Conservation (phyloP, 1,284 basidiomycete genomes). For the Ceratobasidium sp. region DNA sequence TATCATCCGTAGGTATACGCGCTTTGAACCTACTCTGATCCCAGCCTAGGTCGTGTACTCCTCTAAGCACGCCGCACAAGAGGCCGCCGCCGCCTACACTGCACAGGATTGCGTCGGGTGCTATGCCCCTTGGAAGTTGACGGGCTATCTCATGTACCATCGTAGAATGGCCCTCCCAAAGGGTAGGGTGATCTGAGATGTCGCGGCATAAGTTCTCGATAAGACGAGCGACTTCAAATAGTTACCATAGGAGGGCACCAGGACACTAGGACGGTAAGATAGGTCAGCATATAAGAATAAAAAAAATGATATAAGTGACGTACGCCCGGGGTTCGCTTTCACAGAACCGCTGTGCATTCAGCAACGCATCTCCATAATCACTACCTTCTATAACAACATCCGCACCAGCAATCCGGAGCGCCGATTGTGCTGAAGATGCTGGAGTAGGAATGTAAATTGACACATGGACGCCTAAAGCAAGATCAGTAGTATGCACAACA, state of each 20-base stretch:
- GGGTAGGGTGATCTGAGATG: conserved; percentile 62
- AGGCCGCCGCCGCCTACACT: conserved; percentile 79
- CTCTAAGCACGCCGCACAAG: conserved; percentile 71
- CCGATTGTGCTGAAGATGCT: conserved; percentile 10
- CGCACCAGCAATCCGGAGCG: conserved; percentile 64
- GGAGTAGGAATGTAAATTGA: conserved; percentile 69
- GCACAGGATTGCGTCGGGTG: conserved; percentile 78
- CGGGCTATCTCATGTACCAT: conserved; percentile 70
- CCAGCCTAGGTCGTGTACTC: conserved; percentile 71
- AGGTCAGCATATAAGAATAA: background rate
- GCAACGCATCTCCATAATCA: conserved; percentile 67
- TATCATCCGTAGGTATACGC: background rate
- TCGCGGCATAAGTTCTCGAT: background rate
- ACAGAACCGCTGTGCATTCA: conserved; percentile 61
- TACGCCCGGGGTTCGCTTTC: conserved; percentile 56
- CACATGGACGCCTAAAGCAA: conserved; percentile 66
- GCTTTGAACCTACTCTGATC: conserved; percentile 48
- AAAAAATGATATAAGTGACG: background rate
- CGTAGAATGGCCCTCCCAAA: conserved; percentile 79
- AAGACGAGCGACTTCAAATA: background rate
- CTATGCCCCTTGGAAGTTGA: conserved; percentile 61
- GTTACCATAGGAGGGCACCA: conserved; percentile 25
- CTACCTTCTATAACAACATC: conserved; percentile 66
- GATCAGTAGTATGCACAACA: background rate
- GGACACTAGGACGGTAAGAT: background rate